Evolutionary conservation across 2,329 filamentous ascomycete genomes (phyloP), one percentile per base, ranked within the genome.

Genomic region (Ophiocordyceps australis): DNA sequence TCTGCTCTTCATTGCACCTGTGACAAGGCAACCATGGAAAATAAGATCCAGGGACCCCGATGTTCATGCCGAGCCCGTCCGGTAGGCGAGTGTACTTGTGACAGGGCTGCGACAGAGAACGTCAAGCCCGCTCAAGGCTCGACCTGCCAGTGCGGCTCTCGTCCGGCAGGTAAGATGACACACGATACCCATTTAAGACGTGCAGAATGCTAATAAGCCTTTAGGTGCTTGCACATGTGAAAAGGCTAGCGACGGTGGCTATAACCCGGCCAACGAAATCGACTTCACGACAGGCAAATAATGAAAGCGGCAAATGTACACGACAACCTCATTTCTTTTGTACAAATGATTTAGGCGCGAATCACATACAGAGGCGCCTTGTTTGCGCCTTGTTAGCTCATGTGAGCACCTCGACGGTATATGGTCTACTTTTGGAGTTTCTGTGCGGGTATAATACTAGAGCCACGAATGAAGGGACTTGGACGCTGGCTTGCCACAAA

Each of bases 1-100:
- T 69, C 73, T 4, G 86, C 86, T 25, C 70, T 93, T 25, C 64
- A 85, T 49, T 95, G 86, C 68, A 77, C 62, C 34, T 94, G 86
- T 58, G 70, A 70, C 41, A 85, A 81, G 52, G 66, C 83, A 4
- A 35, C 62, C 4, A 53, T 59, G 11, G 85, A 94, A 62, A 94
- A 94, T 62, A 55, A 55, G 21, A 47, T 80, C 29, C 50, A 59
- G 6, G 81, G 81, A 6, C 63, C 79, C 20, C 65, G 80, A 39
- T 93, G 82, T 63, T 83, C 78, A 23, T 92, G 83, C 61, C 69
- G 81, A 38, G 72, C 77, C 38, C 74, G 82, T 29, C 76, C 79
- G 14, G 79, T 75, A 31, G 78, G 79, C 31, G 57, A 73, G 41
- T 92, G 83, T 58, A 91, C 75, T 19, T 92, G 83, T 47, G 75